A percentile compares a stretch with the other conserved stretches of the same genome.
Evolutionary conservation across 768 basidiomycete genomes (phyloP).

Genomic region (Lyophyllum atratum): DNA sequence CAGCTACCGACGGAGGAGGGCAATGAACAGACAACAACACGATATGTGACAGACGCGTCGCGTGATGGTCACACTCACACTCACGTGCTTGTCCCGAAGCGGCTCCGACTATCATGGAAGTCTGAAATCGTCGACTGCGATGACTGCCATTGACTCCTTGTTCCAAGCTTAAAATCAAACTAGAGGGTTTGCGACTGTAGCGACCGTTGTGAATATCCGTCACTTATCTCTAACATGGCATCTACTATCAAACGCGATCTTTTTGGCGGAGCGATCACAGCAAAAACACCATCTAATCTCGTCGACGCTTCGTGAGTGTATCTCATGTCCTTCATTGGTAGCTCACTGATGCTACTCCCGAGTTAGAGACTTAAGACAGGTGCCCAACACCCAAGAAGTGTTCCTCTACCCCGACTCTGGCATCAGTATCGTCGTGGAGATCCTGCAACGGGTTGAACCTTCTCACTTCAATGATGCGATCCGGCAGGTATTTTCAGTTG

Average conservation of each 20-base stretch:
- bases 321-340: not conserved
- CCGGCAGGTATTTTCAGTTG: constrained; percentile 37
- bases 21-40: not conserved
- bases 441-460: constrained; percentile 73
- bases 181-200: not conserved
- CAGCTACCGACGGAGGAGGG: no score
- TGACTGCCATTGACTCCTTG: not conserved
- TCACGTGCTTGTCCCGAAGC: constrained; percentile 18
- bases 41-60: constrained; percentile 27
- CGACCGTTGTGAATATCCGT: not conserved
- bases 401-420: constrained; percentile 71
- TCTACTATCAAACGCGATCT: constrained; percentile 45
- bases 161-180: not conserved
- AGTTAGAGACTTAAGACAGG: constrained; percentile 63
- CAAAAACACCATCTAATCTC: constrained; percentile 54
- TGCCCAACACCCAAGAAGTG: constrained; percentile 96
- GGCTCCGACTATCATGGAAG: not conserved
- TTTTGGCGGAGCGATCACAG: constrained; percentile 86
- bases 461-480: constrained; percentile 60
- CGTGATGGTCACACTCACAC: constrained; percentile 20
- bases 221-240: constrained; percentile 13
- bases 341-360: not conserved
- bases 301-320: constrained; percentile 84
- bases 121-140: not conserved
- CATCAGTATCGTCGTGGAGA: constrained; percentile 81